Percentiles rank a stretch among this genome's conserved stretches.
Conservation (phyloP, 768 basidiomycete genomes). For the Fistulinella prunicolor region DNA sequence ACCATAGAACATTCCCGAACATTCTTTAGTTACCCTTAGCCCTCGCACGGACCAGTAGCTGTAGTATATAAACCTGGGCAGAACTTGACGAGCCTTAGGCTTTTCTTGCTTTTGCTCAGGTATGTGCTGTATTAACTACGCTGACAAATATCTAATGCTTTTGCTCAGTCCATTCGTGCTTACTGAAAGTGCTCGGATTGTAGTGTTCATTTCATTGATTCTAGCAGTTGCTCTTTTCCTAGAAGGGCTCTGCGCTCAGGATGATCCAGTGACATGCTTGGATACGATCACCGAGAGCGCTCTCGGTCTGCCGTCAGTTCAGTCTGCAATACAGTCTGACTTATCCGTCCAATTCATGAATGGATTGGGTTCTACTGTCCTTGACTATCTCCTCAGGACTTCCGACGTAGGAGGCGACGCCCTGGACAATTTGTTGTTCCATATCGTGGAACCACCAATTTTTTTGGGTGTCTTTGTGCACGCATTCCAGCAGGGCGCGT, state of each 20-base stretch:
- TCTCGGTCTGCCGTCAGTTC: constrained; percentile 38
- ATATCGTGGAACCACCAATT: constrained; percentile 48
- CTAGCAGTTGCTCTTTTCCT: constrained; percentile 46
- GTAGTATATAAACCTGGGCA: too few relatives aligned
- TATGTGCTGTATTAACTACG: too few relatives aligned
- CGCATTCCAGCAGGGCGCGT: constrained; percentile 31
- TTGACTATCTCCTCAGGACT: constrained; percentile 40
- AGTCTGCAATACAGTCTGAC: constrained; percentile 40
- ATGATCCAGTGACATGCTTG: constrained; percentile 38
- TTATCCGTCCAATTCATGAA: constrained; percentile 41
- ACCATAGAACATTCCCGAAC: too few relatives aligned
- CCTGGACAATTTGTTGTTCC: constrained; percentile 38
- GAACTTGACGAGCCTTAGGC: too few relatives aligned
- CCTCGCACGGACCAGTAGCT: too few relatives aligned
- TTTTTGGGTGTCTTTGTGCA: constrained; percentile 43
- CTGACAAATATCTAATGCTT: too few relatives aligned
- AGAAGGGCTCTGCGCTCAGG: constrained; percentile 44
- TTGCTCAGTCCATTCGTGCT: too few relatives aligned
- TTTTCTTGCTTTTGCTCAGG: too few relatives aligned
- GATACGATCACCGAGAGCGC: constrained; percentile 35
- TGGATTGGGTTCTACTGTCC: constrained; percentile 33
- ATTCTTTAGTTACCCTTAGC: too few relatives aligned
- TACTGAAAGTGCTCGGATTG: too few relatives aligned
- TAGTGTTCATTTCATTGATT: too few relatives aligned
- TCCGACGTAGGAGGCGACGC: constrained; percentile 41